Evolutionary conservation across 768 basidiomycete genomes (phyloP).

Genomic region (Tricholoma terreum): DNA sequence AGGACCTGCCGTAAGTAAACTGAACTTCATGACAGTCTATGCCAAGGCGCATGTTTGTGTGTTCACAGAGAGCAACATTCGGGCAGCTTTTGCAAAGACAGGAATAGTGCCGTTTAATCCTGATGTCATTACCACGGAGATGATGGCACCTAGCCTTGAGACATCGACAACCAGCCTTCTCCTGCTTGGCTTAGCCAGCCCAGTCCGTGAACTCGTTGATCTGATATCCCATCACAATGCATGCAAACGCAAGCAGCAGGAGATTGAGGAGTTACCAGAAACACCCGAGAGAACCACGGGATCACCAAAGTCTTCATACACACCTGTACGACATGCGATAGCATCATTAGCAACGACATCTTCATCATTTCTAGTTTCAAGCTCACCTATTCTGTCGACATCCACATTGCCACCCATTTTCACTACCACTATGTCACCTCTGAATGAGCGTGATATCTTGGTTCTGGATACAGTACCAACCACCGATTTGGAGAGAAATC

Average conservation of each 20-base stretch:
- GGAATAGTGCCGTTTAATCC: slow-evolving; percentile 9
- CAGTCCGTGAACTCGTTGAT: slow-evolving; percentile 5
- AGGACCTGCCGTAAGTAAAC: slow-evolving; percentile 9
- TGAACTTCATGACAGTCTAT: slow-evolving; percentile 10
- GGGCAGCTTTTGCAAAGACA: background rate
- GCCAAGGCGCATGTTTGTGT: background rate
- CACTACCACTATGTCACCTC: no score
- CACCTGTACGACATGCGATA: no score
- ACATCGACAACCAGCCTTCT: slow-evolving; percentile 1
- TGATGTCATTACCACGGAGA: slow-evolving; percentile 11
- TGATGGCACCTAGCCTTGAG: slow-evolving; percentile 21
- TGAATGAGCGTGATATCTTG: no score
- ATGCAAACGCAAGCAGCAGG: background rate
- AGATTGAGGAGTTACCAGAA: background rate
- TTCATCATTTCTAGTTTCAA: no score
- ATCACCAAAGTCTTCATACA: background rate
- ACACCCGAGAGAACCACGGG: background rate
- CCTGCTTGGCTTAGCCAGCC: slow-evolving; percentile 11
- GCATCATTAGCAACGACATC: no score
- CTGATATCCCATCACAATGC: background rate
- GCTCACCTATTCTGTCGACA: no score
- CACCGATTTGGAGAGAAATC: no score
- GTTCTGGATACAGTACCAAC: no score
- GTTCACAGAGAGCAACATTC: background rate
- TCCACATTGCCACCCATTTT: no score